Percentiles rank a stretch among this genome's conserved stretches.
phyloP scores from a whole-genome alignment of 2,329 filamentous ascomycete genomes.

The Paracamarosporium sp. region DNA sequence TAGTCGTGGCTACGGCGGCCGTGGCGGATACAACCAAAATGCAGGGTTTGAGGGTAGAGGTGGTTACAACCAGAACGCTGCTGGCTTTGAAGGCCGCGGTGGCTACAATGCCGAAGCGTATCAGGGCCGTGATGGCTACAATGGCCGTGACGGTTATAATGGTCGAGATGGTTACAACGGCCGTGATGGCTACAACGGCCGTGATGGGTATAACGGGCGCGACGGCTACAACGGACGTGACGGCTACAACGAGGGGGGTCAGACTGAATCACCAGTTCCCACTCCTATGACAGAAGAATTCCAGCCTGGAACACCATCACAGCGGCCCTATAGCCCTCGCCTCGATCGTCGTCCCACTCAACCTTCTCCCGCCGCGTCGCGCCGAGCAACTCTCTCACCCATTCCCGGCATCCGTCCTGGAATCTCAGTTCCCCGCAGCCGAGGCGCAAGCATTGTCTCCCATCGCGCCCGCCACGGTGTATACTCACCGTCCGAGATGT shows the following conservation, averaged over 20 bases:
- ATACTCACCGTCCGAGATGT: slow-evolving; percentile 38
- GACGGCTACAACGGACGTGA: slow-evolving; percentile 38
- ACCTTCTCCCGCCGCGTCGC: slow-evolving; percentile 36
- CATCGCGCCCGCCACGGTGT: slow-evolving; percentile 37
- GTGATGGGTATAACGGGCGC: slow-evolving; percentile 40
- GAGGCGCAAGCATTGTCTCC: slow-evolving; percentile 36
- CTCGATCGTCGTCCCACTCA: slow-evolving; percentile 27
- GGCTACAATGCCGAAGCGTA: slow-evolving; percentile 30
- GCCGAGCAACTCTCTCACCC: slow-evolving; percentile 45
- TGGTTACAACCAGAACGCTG: slow-evolving; percentile 28
- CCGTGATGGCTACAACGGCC: slow-evolving; percentile 41
- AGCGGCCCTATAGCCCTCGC: slow-evolving; percentile 37
- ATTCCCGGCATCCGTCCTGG: slow-evolving; percentile 43
- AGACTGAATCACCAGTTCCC: slow-evolving; percentile 40
- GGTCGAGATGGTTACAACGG: slow-evolving; percentile 33
- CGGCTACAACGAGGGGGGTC: slow-evolving; percentile 29
- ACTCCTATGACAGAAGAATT: slow-evolving; percentile 41
- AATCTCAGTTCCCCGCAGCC: slow-evolving; percentile 40
- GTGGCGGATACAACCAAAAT: slow-evolving; percentile 35
- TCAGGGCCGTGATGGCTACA: slow-evolving; percentile 41
- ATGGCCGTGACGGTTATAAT: slow-evolving; percentile 40
- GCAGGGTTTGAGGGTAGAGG: slow-evolving; percentile 32
- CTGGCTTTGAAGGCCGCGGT: slow-evolving; percentile 33
- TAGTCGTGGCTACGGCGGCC: slow-evolving; percentile 22
- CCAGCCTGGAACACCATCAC: slow-evolving; percentile 39